These are phyloP conservation scores for Lactarius akahatsu DNA, from an alignment of 768 basidiomycete genomes.

Conservation along the genomic window DNA sequence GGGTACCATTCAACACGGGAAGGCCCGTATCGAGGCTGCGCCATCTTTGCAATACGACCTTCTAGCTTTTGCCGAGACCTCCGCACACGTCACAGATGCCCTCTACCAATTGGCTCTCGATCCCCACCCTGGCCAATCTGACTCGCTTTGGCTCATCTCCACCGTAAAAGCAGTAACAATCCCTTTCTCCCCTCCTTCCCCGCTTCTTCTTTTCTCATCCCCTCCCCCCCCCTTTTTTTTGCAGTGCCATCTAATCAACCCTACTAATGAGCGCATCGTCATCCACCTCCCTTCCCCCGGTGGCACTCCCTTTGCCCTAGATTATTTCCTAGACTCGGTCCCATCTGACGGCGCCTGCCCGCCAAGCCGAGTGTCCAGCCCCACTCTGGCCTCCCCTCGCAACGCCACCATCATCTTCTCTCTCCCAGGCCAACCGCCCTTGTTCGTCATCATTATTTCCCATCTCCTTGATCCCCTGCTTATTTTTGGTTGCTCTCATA, in stretches of 20 bases:
- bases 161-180: conserved; percentile 61
- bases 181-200: conserved; percentile 20
- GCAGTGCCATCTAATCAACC: conserved; percentile 66
- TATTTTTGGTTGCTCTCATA: conserved; percentile 33
- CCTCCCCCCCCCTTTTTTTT: conserved; percentile 1
- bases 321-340: conserved; percentile 69
- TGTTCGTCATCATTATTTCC: conserved; percentile 43
- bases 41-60: conserved; percentile 50
- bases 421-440: conserved; percentile 51
- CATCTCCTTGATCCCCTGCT: background rate
- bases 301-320: conserved; percentile 58
- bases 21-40: conserved; percentile 42
- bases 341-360: conserved; percentile 72
- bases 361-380: conserved; percentile 8
- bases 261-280: conserved; percentile 54
- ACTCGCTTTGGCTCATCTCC: conserved; percentile 53
- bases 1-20: conserved; percentile 40
- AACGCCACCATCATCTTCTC: conserved; percentile 56
- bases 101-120: conserved; percentile 74
- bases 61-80: conserved; percentile 40
- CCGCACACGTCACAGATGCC: conserved; percentile 41
- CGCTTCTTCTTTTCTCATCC: conserved; percentile 10
- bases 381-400: conserved; percentile 30
- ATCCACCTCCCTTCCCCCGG: conserved; percentile 50
- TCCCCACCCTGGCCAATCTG: conserved; percentile 44